These are phyloP conservation scores for Scheffersomyces spartinae DNA, from an alignment of 805 yeast genomes.

Conservation along the genomic window DNA sequence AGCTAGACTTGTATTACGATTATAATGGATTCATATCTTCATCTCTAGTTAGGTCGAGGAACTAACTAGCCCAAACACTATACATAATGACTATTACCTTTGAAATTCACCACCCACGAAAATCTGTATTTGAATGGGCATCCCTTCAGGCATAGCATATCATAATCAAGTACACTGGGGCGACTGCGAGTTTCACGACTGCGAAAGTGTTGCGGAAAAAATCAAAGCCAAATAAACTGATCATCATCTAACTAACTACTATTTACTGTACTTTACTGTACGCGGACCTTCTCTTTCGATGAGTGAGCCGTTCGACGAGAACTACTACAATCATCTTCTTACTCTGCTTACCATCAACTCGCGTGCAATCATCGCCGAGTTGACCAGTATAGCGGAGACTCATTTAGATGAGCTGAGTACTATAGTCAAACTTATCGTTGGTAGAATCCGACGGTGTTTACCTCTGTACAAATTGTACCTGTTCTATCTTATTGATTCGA, in stretches of 20 bases:
- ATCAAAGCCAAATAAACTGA: not conserved
- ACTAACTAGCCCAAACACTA: too few species aligned
- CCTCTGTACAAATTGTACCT: conserved; percentile 27
- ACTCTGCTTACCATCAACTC: conserved; percentile 25
- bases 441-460: conserved; percentile 22
- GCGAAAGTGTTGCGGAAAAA: too few species aligned
- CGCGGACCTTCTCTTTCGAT: not conserved
- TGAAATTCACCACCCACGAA: too few species aligned
- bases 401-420: conserved; percentile 18
- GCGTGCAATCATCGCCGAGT: conserved; percentile 24
- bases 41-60: too few species aligned
- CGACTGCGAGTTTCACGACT: too few species aligned
- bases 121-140: not conserved
- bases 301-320: conserved; percentile 12
- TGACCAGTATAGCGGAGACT: conserved; percentile 26
- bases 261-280: not conserved
- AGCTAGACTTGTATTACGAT: too few species aligned
- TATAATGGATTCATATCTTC: too few species aligned
- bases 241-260: not conserved
- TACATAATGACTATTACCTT: too few species aligned
- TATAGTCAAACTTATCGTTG: conserved; percentile 23
- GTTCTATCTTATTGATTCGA: conserved; percentile 76
- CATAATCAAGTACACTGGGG: too few species aligned
- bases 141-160: not conserved
- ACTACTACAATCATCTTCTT: conserved; percentile 19